Percentiles rank a stretch among this genome's conserved stretches.
Evolutionary conservation across 257 asterid genomes (phyloP).

Genomic region (Solanum chiquidenum): DNA sequence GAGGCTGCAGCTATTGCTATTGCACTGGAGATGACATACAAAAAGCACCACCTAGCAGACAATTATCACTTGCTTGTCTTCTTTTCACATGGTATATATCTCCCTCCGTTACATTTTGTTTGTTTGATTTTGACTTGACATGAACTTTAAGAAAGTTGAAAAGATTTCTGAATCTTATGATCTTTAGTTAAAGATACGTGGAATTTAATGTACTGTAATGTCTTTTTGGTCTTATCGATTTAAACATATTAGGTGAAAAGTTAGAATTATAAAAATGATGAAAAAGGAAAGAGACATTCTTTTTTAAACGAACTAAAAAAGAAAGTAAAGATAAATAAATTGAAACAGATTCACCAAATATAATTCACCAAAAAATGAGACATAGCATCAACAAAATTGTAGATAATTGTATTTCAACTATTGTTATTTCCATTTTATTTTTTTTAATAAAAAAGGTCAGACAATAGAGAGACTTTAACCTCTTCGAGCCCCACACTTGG

Average conservation of each 20-base stretch:
- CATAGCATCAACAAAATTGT: background rate
- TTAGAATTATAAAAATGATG: no score
- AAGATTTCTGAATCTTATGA: background rate
- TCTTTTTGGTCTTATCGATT: background rate
- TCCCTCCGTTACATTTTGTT: background rate
- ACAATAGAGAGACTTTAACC: background rate
- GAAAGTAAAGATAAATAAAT: no score
- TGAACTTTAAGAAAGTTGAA: background rate
- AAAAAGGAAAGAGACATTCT: no score
- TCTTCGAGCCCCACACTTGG: background rate
- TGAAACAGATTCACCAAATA: background rate
- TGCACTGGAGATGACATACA: slow-evolving; percentile 31
- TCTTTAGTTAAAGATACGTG: background rate
- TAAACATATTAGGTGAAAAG: no score
- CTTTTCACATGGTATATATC: slow-evolving; percentile 37
- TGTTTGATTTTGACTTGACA: background rate
- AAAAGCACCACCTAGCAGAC: slow-evolving; percentile 52
- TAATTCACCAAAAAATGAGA: background rate
- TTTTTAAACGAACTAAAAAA: background rate
- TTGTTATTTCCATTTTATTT: no score
- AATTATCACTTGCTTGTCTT: slow-evolving; percentile 48
- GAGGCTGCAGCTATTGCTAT: slow-evolving; percentile 33
- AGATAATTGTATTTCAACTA: background rate
- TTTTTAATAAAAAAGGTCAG: background rate
- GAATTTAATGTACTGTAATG: background rate